Evolutionary conservation across 1,284 basidiomycete genomes (phyloP), one percentile per base, ranked within the genome.

Genomic region (Malassezia globosa): DNA sequence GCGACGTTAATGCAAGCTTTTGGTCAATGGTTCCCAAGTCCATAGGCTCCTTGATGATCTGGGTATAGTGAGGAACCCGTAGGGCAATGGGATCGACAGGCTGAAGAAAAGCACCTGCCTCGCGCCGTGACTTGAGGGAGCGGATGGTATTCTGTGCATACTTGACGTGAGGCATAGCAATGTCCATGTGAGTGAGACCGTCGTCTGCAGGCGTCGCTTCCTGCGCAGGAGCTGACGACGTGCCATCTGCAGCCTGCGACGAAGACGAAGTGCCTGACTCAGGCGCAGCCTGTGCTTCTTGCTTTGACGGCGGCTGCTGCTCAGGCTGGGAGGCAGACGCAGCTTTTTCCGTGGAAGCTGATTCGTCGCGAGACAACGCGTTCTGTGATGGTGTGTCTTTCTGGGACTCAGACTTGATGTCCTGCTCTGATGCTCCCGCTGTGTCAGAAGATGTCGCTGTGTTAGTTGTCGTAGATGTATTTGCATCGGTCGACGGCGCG

Each of bases 11-110:
- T 7, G 66, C 60, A 8, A 70, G 59, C 74, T 95, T 94, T 63
- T 80, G 80, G 73, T 96, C 92, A 55, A 96, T 80, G 19, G 90
- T 94, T n/a, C 81, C 79, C 42, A 99, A 79, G 72, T 97, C 94
- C 87, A 95, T 95, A 0, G 94, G 94, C 26, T 79, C 80, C 64
- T 82, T 84, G 74, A 99, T 82, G 67, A 96, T 81, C 47, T 78
- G 78, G 37, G 79, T 80, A 67, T 99, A 99, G 69, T 92, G 87
- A 11, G 89, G 94, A 54, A 97, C 85, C 61, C 82, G 82, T 57
- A 95, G 79, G 1, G 81, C 83, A 56, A 92, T 78, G n/a, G 82
- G 79, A 69, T 97, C 90, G 51, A 99, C 94, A 16, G 94, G 90
- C 46, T 77, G 77, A 45, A 85, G 74, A 75, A 97, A 99, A 1